Percentiles rank a stretch among this genome's conserved stretches.
Conservation (phyloP, 2,329 filamentous ascomycete species). For the Sporothrix dimorphospora region DNA sequence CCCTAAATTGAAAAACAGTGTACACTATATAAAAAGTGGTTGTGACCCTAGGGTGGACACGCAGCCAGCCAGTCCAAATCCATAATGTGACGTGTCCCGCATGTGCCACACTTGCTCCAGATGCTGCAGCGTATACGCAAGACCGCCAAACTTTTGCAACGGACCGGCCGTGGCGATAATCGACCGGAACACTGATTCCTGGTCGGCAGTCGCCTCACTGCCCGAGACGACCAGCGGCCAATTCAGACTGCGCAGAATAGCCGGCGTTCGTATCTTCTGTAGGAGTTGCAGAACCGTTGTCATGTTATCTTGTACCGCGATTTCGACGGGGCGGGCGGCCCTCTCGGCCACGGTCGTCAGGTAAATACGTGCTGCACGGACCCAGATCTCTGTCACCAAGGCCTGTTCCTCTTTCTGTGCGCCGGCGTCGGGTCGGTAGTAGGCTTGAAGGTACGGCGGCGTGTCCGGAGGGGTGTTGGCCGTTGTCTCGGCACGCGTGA, state of each 20-base stretch:
- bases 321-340: too few species aligned
- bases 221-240: neutral
- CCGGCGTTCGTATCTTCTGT: neutral
- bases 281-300: neutral
- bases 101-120: neutral
- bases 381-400: neutral
- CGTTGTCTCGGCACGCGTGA: too few species aligned
- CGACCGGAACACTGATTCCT: neutral
- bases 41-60: too few species aligned
- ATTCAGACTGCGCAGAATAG: neutral
- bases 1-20: too few species aligned
- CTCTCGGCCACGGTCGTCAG: neutral
- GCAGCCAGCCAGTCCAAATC: too few species aligned
- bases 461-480: too few species aligned
- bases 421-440: neutral
- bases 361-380: neutral
- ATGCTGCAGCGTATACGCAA: neutral
- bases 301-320: neutral
- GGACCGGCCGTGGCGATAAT: neutral
- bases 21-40: too few species aligned
- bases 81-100: too few species aligned
- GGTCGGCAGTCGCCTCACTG: neutral
- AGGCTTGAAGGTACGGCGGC: neutral
- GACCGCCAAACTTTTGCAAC: neutral
- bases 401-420: neutral